Base-by-base conservation (phyloP, 495 filamentous ascomycete genomes). In the Xylaria venustula region DNA sequence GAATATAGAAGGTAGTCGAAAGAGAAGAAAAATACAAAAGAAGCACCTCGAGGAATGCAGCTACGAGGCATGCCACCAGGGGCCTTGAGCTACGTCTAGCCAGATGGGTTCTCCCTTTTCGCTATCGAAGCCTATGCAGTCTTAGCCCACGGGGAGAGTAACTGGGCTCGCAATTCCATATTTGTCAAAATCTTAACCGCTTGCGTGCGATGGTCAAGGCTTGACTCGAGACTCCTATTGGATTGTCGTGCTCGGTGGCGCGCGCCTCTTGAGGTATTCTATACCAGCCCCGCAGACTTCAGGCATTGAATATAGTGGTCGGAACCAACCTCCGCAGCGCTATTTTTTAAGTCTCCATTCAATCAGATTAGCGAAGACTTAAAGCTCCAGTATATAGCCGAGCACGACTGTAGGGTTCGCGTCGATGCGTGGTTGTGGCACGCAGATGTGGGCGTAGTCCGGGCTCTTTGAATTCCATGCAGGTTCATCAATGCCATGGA, bases 401-500 rank as follows among this genome's bases (percentile, higher is more conserved):
- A 60, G 25, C 12, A 60, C 14, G 37, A 19, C 41, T 7, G 40
- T 52, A 34, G 49, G 49, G 26, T 45, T 57, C 17, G 15, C 7
- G 36, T 28, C n/a, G 36, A 30, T 28, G 37, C 20, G 36, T 45
- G 26, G 14, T 34, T 28, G 45, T 34, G 36, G 41, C 32, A 48
- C 28, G 50, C 42, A 52, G 25, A 19, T 40, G 30, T 41, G 2
- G 20, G 20, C 22, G 20, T 46, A 34, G 36, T 45, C 15, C 9
- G 28, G 37, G 34, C 42, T 53, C 36, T 52, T 50, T 54, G 28
- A 6, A 46, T 62, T 50, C 42, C 52, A 28, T 58, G 47, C 48
- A 60, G 56, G 15, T 20, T 28, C 34, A 32, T 80, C 73, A 84
- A 54, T 83, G 80, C 82, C 82, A 85, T 30, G 76, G 75, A 54